Base-by-base conservation (phyloP, 768 basidiomycete genomes). In the Boletus subparvulus region DNA sequence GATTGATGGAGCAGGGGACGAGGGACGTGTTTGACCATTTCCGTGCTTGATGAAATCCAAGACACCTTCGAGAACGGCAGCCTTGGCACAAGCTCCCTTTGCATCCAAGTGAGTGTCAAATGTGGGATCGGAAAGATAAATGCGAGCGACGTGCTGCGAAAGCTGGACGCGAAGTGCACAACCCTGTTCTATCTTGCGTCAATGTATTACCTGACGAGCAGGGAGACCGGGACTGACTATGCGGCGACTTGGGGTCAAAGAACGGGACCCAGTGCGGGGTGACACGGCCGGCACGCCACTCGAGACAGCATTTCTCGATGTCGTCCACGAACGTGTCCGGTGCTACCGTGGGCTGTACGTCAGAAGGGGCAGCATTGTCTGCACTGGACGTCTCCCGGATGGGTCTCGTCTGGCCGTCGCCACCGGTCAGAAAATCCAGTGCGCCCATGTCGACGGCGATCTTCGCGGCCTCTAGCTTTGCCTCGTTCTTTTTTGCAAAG, bases 361-460 rank as follows among this genome's bases (percentile, higher is more conserved):
- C 54, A 8, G 54, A 40, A 12, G 47, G 21, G 35, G 14, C n/a
- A 10, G 14, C n/a, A 21, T 51, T 28, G 30, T 14, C 42, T 2
- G 14, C n/a, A 6, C 26, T 35, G 7, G 45, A 45, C 13, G 36
- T 35, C 14, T 54, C 65, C 8, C 70, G 72, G 39, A 77, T 75
- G 43, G 69, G 73, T 30, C 67, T 68, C 36, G 72, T 69, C 30
- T 77, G 74, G 2, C 73, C 68, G n/a, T 79, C 78, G 4, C 81
- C 81, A 2, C 69, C 62, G 8, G 67, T 50, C 46, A 87, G 80
- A 62, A 88, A 88, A 19, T 85, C 79, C 33, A 87, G 65, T 2
- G 79, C 86, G 19, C 83, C 84, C 74, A 81, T 79, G 8, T 83
- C 76, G 24, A 87, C 71, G 5, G 87, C 87, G 16, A 82, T 67